phyloP scores from a whole-genome alignment of 2,329 filamentous ascomycete genomes.

The Ophiostoma quercus region DNA sequence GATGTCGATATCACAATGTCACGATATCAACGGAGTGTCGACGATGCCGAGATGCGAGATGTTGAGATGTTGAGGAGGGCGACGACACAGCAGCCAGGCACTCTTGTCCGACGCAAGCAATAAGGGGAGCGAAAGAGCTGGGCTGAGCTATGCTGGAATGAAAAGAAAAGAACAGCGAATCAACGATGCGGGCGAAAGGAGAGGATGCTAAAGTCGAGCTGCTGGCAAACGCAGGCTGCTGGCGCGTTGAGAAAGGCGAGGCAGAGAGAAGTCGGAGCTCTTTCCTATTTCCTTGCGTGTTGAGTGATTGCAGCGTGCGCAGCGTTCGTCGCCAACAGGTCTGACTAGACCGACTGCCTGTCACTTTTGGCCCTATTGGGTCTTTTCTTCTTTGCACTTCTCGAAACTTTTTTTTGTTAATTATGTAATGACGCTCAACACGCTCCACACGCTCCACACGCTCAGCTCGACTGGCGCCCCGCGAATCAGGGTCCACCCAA shows the following conservation, averaged over 20 bases:
- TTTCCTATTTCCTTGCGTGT: conserved; percentile 2
- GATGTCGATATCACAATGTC: neutral
- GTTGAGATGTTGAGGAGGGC: conserved; percentile 3
- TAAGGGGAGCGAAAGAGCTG: neutral
- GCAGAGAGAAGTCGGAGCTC: conserved; percentile 1
- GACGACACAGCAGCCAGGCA: conserved; percentile 10
- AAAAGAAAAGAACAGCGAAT: neutral
- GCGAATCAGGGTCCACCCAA: conserved; percentile 10
- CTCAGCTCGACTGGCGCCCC: conserved; percentile 10
- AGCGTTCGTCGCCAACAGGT: conserved; percentile 8
- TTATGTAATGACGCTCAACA: conserved; percentile 11
- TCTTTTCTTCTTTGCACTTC: conserved; percentile 10
- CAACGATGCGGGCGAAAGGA: neutral
- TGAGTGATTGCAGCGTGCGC: neutral
- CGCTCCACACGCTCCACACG: too few relatives aligned
- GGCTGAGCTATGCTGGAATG: neutral
- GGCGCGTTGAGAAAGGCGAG: conserved; percentile 4
- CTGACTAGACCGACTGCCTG: neutral
- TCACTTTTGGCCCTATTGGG: neutral
- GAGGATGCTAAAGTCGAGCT: conserved; percentile 8
- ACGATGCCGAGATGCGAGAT: neutral
- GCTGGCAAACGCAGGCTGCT: conserved; percentile 16
- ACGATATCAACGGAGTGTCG: neutral
- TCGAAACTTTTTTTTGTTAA: conserved; percentile 11
- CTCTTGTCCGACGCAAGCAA: conserved; percentile 4